Evolutionary conservation across 2,329 filamentous ascomycete genomes (phyloP), one percentile per base, ranked within the genome.

Genomic region (Fusarium keratoplasticum): DNA sequence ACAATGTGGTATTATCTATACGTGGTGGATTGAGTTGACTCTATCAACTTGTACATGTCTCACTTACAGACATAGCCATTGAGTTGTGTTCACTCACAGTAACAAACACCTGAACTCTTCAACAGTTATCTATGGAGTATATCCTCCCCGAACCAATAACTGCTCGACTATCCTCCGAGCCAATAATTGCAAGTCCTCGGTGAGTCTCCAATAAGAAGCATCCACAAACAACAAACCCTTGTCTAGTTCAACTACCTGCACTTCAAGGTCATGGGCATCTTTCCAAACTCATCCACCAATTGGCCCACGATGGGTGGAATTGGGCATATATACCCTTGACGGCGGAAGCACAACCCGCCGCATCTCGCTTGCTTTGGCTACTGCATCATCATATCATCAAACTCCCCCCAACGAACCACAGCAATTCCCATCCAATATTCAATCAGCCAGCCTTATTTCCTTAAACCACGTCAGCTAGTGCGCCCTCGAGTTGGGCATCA

Each of bases 401-500:
- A 18, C n/a, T 44, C 11, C 40, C 20, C 40, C 40, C 42, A 44
- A 25, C 14, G 42, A 16, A 47, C 20, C 13, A 9, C 20, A 14
- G 10, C 38, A 22, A 18, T 16, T 16, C 18, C 33, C 20, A 63
- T 22, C 52, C 54, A 31, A 38, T 58, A 42, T 67, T 60, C 64
- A 69, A 20, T 27, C 18, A 29, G 31, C 55, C 64, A 63, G 66
- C 29, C 69, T 35, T 64, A 36, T 63, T 31, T 54, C 50, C 40
- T 44, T 58, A 47, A 50, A 47, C 70, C 70, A 73, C 72, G 68
- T 69, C 64, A 72, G 68, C 73, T 44, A 75, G 40, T 52, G 47
- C 16, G 16, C 31, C 47, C 71, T 35, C 57, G 61, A 72, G 76
- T 77, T 77, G 74, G 76, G 76, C 76, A 78, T 70, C 76, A 77